Conservation (phyloP, 208 protist genomes). For the Leishmania amazonensis region DNA sequence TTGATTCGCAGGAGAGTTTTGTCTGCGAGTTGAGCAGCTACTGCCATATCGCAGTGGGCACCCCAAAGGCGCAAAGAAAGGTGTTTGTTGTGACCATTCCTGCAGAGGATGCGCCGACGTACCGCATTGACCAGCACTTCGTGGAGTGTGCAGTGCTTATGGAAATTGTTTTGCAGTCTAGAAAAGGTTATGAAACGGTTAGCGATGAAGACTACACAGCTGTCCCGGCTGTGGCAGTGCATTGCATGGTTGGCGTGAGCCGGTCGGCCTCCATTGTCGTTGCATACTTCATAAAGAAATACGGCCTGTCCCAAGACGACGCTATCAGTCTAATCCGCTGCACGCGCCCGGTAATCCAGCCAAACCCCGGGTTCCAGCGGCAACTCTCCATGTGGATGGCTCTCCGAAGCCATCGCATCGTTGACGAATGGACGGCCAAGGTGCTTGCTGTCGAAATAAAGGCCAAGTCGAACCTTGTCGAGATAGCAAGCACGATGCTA, state of each 20-base stretch:
- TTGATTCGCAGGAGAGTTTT: conserved; percentile 54
- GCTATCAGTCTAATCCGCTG: conserved; percentile 62
- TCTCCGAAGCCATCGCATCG: conserved; percentile 47
- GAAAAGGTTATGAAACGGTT: conserved; percentile 2
- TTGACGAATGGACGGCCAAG: conserved; percentile 55
- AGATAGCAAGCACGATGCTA: conserved; percentile 40
- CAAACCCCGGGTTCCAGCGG: conserved; percentile 77
- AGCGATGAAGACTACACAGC: neutral
- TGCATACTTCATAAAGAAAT: conserved; percentile 88
- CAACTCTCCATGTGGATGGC: conserved; percentile 68
- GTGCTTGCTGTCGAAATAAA: conserved; percentile 54
- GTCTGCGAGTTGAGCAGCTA: conserved; percentile 49
- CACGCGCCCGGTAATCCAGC: conserved; percentile 60
- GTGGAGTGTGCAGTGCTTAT: conserved; percentile 63
- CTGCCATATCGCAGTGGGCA: conserved; percentile 17
- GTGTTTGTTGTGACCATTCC: conserved; percentile 73
- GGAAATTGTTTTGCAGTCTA: conserved; percentile 53
- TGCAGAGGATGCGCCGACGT: conserved; percentile 71
- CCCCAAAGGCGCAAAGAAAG: conserved; percentile 29
- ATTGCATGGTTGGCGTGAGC: conserved; percentile 91
- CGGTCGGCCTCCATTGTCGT: conserved; percentile 78
- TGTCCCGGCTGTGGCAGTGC: conserved; percentile 53
- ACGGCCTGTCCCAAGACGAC: conserved; percentile 45
- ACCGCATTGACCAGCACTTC: conserved; percentile 76
- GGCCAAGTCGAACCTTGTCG: conserved; percentile 33